A percentile compares a stretch with the other conserved stretches of the same genome.
phyloP scores from a whole-genome alignment of 1,284 basidiomycete species.

The Lignosus rhinocerotis region DNA sequence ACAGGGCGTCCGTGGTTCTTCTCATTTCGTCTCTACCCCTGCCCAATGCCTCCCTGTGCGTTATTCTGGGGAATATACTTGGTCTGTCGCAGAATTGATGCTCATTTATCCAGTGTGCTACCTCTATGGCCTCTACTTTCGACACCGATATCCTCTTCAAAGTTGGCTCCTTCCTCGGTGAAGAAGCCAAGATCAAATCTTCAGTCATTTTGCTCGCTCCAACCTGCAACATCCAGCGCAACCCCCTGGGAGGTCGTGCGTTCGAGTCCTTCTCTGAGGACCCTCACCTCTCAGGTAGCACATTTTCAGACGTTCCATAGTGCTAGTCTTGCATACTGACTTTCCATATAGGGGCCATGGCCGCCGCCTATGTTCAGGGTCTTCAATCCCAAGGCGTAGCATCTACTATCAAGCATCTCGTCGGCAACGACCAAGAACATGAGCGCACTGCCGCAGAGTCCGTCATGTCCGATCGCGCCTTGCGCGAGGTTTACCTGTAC shows the following conservation, averaged over 20 bases:
- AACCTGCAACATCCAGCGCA: constrained; percentile 71
- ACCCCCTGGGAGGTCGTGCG: constrained; percentile 59
- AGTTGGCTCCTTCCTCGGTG: constrained; percentile 57
- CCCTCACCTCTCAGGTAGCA: constrained; percentile 57
- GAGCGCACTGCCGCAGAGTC: constrained; percentile 64
- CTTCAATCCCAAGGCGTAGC: constrained; percentile 65
- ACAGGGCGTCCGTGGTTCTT: constrained; percentile 67
- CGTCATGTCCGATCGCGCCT: constrained; percentile 60
- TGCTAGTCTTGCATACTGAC: background rate
- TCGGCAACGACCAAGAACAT: constrained; percentile 68
- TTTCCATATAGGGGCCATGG: constrained; percentile 46
- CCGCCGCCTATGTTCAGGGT: constrained; percentile 66
- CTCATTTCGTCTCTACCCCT: constrained; percentile 54
- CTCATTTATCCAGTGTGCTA: constrained; percentile 53
- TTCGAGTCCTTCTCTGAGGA: constrained; percentile 77
- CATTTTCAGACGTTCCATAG: background rate
- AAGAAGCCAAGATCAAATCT: constrained; percentile 65
- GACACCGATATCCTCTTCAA: constrained; percentile 53
- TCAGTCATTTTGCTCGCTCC: constrained; percentile 65
- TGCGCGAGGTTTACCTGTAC: constrained; percentile 72
- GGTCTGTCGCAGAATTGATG: background rate
- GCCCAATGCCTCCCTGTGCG: constrained; percentile 36
- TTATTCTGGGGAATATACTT: background rate
- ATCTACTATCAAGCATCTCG: constrained; percentile 52
- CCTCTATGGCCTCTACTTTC: constrained; percentile 66